Percentiles rank a stretch among this genome's conserved stretches.
These are phyloP conservation scores for Myxozyma geophila DNA, from an alignment of 805 yeast species.

Conservation along the genomic window DNA sequence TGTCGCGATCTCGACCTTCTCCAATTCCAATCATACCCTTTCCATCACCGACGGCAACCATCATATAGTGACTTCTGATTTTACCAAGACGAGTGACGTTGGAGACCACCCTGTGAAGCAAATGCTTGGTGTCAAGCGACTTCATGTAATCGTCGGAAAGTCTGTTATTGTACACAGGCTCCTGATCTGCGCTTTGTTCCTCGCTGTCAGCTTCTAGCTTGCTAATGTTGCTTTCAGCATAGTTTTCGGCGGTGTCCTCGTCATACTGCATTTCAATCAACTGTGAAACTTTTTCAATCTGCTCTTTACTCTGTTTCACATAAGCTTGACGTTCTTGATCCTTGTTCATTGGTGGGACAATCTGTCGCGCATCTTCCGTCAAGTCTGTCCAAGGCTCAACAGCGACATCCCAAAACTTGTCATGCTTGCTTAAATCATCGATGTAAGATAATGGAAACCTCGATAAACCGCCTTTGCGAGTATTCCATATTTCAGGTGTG, in stretches of 20 bases:
- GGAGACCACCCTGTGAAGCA: slow-evolving; percentile 66
- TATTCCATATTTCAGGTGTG: slow-evolving; percentile 62
- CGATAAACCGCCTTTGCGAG: slow-evolving; percentile 50
- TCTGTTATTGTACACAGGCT: background rate
- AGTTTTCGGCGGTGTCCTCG: slow-evolving; percentile 2
- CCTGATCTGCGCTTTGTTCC: background rate
- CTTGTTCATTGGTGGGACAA: slow-evolving; percentile 46
- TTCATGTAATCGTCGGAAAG: slow-evolving; percentile 18
- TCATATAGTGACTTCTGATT: slow-evolving; percentile 75
- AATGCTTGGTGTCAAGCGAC: background rate
- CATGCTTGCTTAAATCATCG: slow-evolving; percentile 71
- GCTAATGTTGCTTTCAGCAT: background rate
- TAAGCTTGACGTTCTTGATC: background rate
- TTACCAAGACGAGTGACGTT: slow-evolving; percentile 94
- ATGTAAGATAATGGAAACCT: slow-evolving; percentile 71
- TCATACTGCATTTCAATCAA: background rate
- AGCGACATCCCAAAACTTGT: slow-evolving; percentile 75
- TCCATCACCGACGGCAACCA: slow-evolving; percentile 89
- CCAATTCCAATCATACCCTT: slow-evolving; percentile 95
- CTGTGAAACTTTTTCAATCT: slow-evolving; percentile 4
- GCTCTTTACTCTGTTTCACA: background rate
- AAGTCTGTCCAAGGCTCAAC: slow-evolving; percentile 54
- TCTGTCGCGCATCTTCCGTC: slow-evolving; percentile 58
- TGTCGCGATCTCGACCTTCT: slow-evolving; percentile 86
- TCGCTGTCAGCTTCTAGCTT: background rate